Evolutionary conservation across 2,329 filamentous ascomycete genomes (phyloP), one percentile per base, ranked within the genome.

Genomic region (Aspergillus udagawae): DNA sequence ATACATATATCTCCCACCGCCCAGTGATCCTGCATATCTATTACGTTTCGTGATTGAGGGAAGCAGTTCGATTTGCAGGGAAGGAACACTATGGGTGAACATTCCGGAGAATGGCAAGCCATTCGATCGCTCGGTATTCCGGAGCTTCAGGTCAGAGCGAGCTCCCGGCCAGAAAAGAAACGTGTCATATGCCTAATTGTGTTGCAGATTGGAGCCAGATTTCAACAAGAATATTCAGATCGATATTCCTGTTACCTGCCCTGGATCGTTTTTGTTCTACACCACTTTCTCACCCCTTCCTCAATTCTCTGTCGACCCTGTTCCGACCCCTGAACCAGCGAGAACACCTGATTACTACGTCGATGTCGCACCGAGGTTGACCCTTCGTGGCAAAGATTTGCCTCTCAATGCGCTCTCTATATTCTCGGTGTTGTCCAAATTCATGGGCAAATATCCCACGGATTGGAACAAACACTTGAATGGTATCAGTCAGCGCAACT

Each of bases 61-160:
- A 60, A 93, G 91, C 56, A 96, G 93, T 72, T 96, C 93, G 60
- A 94, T 99, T 80, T 97, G 92, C 75, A 86, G 92, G 65, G 83
- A 96, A 76, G 94, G 95, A 58, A 97, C 90, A 71, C 82, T 99
- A 61, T 99, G 94, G 93, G 89, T 96, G 69, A 99, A 99, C 74
- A 90, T 97, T 59, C 94, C 94, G 7, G 84, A 88, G 60, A 81
- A 87, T 67, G 92, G 88, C 58, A 79, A 85, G 51, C 78, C 86
- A 47, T 99, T 97, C 71, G 83, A 86, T 63, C 87, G 94, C 65
- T 82, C 89, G 68, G 82, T 83, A 35, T 99, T 96, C 74, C 86
- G 86, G 67, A 89, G 96, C 77, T 95, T 89, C 83, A 93, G 91
- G 93, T 97, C 82, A 73, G 87, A 41, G 14, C 35, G 14, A 45